Base-by-base conservation (phyloP, 2,329 filamentous ascomycete species). In the Cercospora nicotianae region DNA sequence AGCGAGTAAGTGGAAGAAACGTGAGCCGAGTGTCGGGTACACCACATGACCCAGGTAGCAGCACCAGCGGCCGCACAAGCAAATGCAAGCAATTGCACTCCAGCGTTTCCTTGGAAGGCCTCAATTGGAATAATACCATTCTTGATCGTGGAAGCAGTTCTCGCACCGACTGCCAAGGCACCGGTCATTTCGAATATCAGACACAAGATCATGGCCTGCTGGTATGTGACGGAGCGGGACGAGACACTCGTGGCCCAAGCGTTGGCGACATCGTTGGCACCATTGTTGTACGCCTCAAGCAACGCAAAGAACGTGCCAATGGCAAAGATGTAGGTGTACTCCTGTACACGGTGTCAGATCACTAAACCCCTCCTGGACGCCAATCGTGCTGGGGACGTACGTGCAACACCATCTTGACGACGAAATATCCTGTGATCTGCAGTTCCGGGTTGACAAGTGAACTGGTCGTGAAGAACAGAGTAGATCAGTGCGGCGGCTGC, bases 261-360 rank as follows among this genome's bases (percentile, higher is more conserved):
- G 74, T 85, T 86, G 76, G 83, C 83, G 67, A 85, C 83, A 83
- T 85, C 83, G 74, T 83, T 70, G 61, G 69, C 67, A 53, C 85
- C 87, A 71, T 87, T 88, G 74, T 88, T 89, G 85, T 85, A 90
- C 53, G 87, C 87, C 75, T 89, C 87, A 30, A 89, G 84, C 74
- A 87, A 86, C 67, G 87, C 86, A 76, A 89, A 89, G 65, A 89
- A 83, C 67, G 85, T 86, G 78, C 85, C 87, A 62, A 89, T 83
- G 73, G 86, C 87, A 69, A 89, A 86, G 68, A 89, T 62, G 58
- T 67, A 67, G 57, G 66, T 67, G 45, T 67, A 67, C 18, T 58
- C 62, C 58, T 67, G 62, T n/a, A 45, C 36, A 5, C 16, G 16
- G 26, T 61, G 30, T 45, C 51, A 45, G 51, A 23, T 42, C 8